Evolutionary conservation across 257 asterid genomes (phyloP).

Genomic region (Catharanthus roseus): DNA sequence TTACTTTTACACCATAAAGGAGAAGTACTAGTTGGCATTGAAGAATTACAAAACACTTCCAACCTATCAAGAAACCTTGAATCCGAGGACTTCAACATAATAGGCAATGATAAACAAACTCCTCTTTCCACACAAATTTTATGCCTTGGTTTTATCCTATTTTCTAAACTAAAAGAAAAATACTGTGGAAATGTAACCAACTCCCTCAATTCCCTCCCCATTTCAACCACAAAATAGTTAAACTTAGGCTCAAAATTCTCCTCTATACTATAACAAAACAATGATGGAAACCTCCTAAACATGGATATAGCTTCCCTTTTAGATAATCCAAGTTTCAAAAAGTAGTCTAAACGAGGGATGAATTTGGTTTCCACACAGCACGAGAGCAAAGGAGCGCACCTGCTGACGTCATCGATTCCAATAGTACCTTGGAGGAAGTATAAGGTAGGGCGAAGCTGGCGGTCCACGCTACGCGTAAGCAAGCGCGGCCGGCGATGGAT

Average conservation of each 20-base stretch:
- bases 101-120: slow-evolving; percentile 69
- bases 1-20: slow-evolving; percentile 56
- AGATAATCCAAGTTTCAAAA: slow-evolving; percentile 68
- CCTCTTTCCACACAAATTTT: slow-evolving; percentile 69
- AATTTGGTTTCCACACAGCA: slow-evolving; percentile 78
- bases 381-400: slow-evolving; percentile 57
- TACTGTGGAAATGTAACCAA: slow-evolving; percentile 77
- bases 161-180: slow-evolving; percentile 86
- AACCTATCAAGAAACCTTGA: slow-evolving; percentile 48
- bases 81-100: slow-evolving; percentile 67
- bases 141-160: slow-evolving; percentile 79
- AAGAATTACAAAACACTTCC: slow-evolving; percentile 70
- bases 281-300: slow-evolving; percentile 73
- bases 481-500: slow-evolving; percentile 89
- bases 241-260: slow-evolving; percentile 80
- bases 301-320: slow-evolving; percentile 46
- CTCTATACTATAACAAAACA: slow-evolving; percentile 81
- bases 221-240: slow-evolving; percentile 75
- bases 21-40: slow-evolving; percentile 65
- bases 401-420: slow-evolving; percentile 59
- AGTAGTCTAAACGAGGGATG: slow-evolving; percentile 67
- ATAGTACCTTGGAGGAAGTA: slow-evolving; percentile 74
- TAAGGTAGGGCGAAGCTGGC: slow-evolving; percentile 72
- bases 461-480: slow-evolving; percentile 49
- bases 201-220: slow-evolving; percentile 84